phyloP scores from a whole-genome alignment of 2,329 filamentous ascomycete species.

The Dichotomopilus funicola region DNA sequence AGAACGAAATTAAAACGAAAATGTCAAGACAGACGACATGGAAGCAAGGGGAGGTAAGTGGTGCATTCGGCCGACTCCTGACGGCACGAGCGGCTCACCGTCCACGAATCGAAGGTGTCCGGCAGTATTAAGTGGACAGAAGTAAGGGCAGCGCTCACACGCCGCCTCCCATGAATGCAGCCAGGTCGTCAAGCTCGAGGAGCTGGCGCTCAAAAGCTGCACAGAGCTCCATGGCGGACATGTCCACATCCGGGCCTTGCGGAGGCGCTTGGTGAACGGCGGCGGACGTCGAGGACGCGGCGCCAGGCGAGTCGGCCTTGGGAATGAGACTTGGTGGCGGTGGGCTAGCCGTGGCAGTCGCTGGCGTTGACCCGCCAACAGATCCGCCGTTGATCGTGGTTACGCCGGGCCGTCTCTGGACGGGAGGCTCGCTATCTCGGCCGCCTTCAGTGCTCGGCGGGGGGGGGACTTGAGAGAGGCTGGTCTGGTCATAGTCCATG shows the following conservation, averaged over 20 bases:
- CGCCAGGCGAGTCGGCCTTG: slow-evolving; percentile 32
- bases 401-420: slow-evolving; percentile 46
- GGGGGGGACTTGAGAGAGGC: slow-evolving; percentile 28
- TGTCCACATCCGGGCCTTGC: slow-evolving; percentile 36
- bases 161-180: slow-evolving; percentile 57
- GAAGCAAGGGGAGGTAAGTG: too few relatives aligned
- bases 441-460: slow-evolving; percentile 34
- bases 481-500: slow-evolving; percentile 52
- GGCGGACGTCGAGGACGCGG: slow-evolving; percentile 24
- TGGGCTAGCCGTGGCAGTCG: slow-evolving; percentile 36
- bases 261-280: slow-evolving; percentile 19
- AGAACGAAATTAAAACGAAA: too few relatives aligned
- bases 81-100: slow-evolving; percentile 14
- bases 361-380: slow-evolving; percentile 40
- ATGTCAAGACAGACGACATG: too few relatives aligned
- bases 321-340: slow-evolving; percentile 19
- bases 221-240: slow-evolving; percentile 54
- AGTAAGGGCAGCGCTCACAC: slow-evolving; percentile 35
- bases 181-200: slow-evolving; percentile 53
- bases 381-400: slow-evolving; percentile 55
- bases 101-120: slow-evolving; percentile 3
- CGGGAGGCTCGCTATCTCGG: slow-evolving; percentile 48
- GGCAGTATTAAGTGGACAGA: slow-evolving; percentile 3
- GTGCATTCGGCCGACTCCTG: neutral
- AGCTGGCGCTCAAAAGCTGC: slow-evolving; percentile 54